These are phyloP conservation scores for Cladorrhinum samala DNA, from an alignment of 495 filamentous ascomycete species.

Conservation along the genomic window DNA sequence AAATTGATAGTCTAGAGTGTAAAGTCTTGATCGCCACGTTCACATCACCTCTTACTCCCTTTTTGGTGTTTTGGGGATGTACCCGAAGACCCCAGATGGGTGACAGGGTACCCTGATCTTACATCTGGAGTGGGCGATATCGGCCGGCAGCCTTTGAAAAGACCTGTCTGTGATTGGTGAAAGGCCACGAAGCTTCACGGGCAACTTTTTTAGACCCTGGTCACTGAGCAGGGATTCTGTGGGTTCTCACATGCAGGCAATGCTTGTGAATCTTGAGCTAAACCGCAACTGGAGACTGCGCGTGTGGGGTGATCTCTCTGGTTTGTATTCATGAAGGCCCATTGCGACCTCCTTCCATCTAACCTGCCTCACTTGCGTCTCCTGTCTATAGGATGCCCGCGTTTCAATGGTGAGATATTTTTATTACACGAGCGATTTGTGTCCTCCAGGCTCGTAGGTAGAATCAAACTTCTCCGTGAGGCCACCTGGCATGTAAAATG, in stretches of 20 bases:
- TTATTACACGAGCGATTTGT: conserved; percentile 22
- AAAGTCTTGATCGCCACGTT: no score
- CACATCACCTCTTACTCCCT: background rate
- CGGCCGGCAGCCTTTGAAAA: conserved; percentile 31
- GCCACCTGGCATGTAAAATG: background rate
- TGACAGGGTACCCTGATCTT: conserved; percentile 4
- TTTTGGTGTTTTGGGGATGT: background rate
- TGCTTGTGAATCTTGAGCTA: conserved; percentile 30
- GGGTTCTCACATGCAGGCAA: conserved; percentile 29
- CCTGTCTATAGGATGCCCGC: background rate
- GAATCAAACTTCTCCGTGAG: background rate
- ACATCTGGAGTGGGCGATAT: conserved; percentile 26
- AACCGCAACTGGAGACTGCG: conserved; percentile 20
- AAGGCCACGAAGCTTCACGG: conserved; percentile 13
- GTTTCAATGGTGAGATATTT: conserved; percentile 15
- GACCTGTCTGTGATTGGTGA: conserved; percentile 23
- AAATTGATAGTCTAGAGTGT: no score
- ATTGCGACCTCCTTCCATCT: background rate
- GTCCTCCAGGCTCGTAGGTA: background rate
- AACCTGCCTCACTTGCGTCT: no score
- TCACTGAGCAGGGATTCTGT: conserved; percentile 18
- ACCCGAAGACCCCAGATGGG: background rate
- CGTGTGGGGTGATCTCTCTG: conserved; percentile 27
- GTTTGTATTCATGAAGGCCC: conserved; percentile 16
- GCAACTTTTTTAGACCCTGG: conserved; percentile 11